Percentiles rank a stretch among this genome's conserved stretches.
Evolutionary conservation across 2,329 filamentous ascomycete genomes (phyloP).

Genomic region (Scleromitrula shiraiana): DNA sequence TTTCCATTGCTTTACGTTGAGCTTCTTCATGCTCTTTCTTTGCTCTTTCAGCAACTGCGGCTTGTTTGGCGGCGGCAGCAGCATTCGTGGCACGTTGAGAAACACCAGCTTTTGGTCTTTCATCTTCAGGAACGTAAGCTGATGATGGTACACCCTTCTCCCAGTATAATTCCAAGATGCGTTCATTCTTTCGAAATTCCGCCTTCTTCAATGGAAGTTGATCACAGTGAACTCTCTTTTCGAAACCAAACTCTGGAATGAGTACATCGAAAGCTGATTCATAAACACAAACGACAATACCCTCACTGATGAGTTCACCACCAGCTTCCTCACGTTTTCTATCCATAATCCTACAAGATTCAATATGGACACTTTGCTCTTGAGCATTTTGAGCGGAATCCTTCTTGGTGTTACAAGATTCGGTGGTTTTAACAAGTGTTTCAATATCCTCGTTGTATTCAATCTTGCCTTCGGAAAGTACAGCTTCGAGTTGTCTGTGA

Average conservation of each 20-base stretch:
- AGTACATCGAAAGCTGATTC: slow-evolving; percentile 97
- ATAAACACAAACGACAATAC: slow-evolving; percentile 94
- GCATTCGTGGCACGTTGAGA: slow-evolving; percentile 69
- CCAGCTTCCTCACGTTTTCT: slow-evolving; percentile 78
- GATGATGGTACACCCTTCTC: slow-evolving; percentile 98
- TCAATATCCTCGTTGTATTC: slow-evolving; percentile 90
- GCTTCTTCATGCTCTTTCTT: slow-evolving; percentile 86
- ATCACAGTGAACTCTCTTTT: slow-evolving; percentile 98
- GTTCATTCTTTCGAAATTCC: slow-evolving; percentile 95
- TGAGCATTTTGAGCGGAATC: slow-evolving; percentile 96
- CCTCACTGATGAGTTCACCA: slow-evolving; percentile 88
- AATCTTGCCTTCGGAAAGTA: slow-evolving; percentile 70
- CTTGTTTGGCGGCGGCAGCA: slow-evolving; percentile 67
- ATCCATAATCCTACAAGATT: slow-evolving; percentile 94
- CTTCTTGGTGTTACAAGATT: slow-evolving; percentile 98
- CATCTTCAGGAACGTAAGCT: slow-evolving; percentile 92
- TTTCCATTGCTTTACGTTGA: slow-evolving; percentile 87
- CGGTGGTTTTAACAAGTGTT: slow-evolving; percentile 80
- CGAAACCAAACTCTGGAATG: slow-evolving; percentile 96
- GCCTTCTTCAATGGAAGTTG: slow-evolving; percentile 97
- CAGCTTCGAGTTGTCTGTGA: slow-evolving; percentile 85
- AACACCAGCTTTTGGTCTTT: slow-evolving; percentile 76
- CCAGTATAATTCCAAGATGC: slow-evolving; percentile 95
- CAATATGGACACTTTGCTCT: slow-evolving; percentile 97
- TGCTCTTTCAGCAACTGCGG: slow-evolving; percentile 72